Base-by-base conservation (phyloP, 2,329 filamentous ascomycete genomes). In the Sordariomycetes sp. region DNA sequence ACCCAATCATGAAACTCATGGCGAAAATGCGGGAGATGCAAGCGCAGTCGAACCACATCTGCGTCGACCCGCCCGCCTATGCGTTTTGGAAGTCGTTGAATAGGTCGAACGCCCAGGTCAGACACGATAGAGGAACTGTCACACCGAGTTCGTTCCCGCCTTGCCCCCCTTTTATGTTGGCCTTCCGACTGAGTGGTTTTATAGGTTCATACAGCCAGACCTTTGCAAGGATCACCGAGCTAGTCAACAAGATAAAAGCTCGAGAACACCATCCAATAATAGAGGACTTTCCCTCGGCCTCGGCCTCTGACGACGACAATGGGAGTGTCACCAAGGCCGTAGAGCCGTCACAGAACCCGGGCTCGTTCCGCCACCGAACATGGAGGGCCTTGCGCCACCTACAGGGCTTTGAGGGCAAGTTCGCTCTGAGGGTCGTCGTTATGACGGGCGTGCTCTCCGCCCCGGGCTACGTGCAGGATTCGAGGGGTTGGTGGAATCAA, bases 71-170 rank as follows among this genome's bases (percentile, higher is more conserved):
- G 1, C 80, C 81, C 3, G 78, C 76, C 0, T 83, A 83, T 61
- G 78, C 80, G 0, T 71, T 78, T n/a, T 63, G 64, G 52, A 83
- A 83, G 63, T 73, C 79, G 4, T 58, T 82, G 1, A 75, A 80
- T 61, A 71, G 80, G 37, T 76, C 77, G 6, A 83, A 83, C 63
- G 72, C 76, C 2, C 79, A 82, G 61, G 80, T 83, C 4, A 72
- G 80, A 35, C 81, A 84, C 62, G 81, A 85, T 63, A 72, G 80
- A 60, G 81, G 81, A 20, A 80, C 80, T 25, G 72, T 81, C 22
- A 82, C 80, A 4, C 80, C 79, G 5, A 78, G 78, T 65, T 8
- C 54, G 56, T 57, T 25, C 14, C 12, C 16, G 2, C 14, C 25
- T 37, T 6, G 16, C 7, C 22, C 24, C n/a, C 16, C 10, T 22